Evolutionary conservation across 202 grass and related monocot genomes (phyloP).

Genomic region (Hordeum pubiflorum): DNA sequence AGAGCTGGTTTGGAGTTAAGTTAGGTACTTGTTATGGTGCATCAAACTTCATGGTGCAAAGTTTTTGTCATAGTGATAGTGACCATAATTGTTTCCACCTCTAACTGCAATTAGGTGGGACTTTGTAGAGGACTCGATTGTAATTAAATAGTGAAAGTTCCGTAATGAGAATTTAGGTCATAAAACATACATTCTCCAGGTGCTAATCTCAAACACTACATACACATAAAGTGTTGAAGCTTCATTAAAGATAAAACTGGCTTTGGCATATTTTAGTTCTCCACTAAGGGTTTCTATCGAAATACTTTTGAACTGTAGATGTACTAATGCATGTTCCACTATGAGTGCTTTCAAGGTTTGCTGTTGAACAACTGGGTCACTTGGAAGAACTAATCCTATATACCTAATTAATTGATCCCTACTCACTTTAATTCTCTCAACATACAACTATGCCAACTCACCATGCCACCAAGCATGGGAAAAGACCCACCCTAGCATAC

Average conservation of each 20-base stretch:
- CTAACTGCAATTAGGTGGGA: background rate
- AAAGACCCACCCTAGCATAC: too few species aligned
- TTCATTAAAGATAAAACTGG: background rate
- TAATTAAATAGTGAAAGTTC: background rate
- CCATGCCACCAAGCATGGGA: too few species aligned
- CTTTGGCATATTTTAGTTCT: background rate
- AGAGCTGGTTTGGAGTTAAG: background rate
- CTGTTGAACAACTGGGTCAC: slow-evolving; percentile 6
- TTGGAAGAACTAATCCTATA: background rate
- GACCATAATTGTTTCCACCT: background rate
- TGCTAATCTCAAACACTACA: background rate
- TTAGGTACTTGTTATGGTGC: background rate
- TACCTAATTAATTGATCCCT: too few species aligned
- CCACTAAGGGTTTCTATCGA: background rate
- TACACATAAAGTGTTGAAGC: background rate
- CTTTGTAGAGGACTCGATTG: background rate
- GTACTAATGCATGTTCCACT: slow-evolving; percentile 13
- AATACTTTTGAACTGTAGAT: background rate
- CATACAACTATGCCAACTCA: too few species aligned
- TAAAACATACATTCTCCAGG: background rate
- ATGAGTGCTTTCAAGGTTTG: background rate
- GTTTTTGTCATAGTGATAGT: background rate
- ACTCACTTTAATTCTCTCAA: too few species aligned
- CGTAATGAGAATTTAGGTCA: background rate
- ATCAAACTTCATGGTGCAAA: background rate